Evolutionary conservation across 2,329 filamentous ascomycete genomes (phyloP).

Genomic region (Myriosclerotinia curreyana): DNA sequence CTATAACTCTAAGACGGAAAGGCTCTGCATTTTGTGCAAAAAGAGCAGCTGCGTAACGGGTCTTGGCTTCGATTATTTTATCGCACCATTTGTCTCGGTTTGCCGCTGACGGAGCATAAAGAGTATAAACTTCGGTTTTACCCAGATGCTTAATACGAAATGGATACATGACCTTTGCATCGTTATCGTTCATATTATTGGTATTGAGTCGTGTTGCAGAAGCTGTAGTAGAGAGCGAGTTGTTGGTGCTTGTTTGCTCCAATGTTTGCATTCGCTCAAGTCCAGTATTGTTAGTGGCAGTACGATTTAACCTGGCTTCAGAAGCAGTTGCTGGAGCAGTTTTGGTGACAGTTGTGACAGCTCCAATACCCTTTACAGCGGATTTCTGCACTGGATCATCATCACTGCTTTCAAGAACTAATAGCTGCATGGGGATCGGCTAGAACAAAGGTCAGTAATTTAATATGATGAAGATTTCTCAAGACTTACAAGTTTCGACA

Average conservation of each 20-base stretch:
- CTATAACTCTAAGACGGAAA: conserved; percentile 86
- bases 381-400: conserved; percentile 87
- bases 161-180: conserved; percentile 64
- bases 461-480: background rate
- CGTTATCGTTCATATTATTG: conserved; percentile 47
- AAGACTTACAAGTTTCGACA: conserved; percentile 73
- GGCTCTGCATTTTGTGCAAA: conserved; percentile 93
- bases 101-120: conserved; percentile 76
- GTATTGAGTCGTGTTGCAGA: conserved; percentile 47
- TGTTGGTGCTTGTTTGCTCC: conserved; percentile 65
- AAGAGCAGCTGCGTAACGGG: conserved; percentile 81
- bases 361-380: conserved; percentile 53
- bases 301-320: conserved; percentile 49
- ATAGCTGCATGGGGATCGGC: conserved; percentile 94
- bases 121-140: conserved; percentile 78
- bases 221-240: conserved; percentile 56
- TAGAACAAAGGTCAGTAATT: conserved; percentile 50
- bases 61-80: conserved; percentile 94
- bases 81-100: conserved; percentile 85
- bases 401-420: conserved; percentile 87
- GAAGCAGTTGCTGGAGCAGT: conserved; percentile 61
- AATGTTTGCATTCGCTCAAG: conserved; percentile 52
- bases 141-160: conserved; percentile 96
- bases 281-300: conserved; percentile 35
- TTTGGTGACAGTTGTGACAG: conserved; percentile 59